These are phyloP conservation scores for Lactuca sativa DNA, from an alignment of 129 eudicot genomes.

Conservation along the genomic window DNA sequence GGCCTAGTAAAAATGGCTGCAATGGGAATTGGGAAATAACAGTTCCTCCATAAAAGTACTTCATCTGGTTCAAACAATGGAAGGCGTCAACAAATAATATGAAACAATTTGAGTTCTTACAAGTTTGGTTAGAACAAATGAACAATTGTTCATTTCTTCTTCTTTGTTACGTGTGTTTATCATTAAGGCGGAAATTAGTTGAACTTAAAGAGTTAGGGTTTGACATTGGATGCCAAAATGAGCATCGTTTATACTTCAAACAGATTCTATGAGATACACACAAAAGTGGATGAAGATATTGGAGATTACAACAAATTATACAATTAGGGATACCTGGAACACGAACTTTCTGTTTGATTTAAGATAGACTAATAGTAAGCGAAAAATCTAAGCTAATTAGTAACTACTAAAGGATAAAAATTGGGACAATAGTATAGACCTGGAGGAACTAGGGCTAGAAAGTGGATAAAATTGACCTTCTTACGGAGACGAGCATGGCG, in stretches of 20 bases:
- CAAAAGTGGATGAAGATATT: neutral
- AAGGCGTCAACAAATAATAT: slow-evolving; percentile 13
- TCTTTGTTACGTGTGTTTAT: slow-evolving; percentile 1
- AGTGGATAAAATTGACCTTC: slow-evolving; percentile 46
- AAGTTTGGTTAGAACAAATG: slow-evolving; percentile 1
- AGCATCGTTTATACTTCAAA: neutral
- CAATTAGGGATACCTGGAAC: slow-evolving; percentile 1
- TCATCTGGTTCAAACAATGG: neutral
- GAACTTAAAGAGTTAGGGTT: neutral
- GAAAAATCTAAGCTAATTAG: neutral
- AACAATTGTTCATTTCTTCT: slow-evolving; percentile 5
- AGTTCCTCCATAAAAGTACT: slow-evolving; percentile 4
- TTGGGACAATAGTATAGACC: neutral
- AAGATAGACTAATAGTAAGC: neutral
- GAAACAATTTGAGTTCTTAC: neutral
- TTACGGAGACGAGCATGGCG: slow-evolving; percentile 91
- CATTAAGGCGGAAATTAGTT: neutral
- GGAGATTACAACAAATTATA: neutral
- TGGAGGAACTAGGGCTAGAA: neutral
- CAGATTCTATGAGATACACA: neutral
- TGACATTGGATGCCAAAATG: slow-evolving; percentile 6
- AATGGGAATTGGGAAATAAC: no score
- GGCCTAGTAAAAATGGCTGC: no score
- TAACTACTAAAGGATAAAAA: neutral
- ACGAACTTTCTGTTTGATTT: neutral